These are phyloP conservation scores for Cyberlindnera maclurae DNA, from an alignment of 805 yeast species.

Conservation along the genomic window DNA sequence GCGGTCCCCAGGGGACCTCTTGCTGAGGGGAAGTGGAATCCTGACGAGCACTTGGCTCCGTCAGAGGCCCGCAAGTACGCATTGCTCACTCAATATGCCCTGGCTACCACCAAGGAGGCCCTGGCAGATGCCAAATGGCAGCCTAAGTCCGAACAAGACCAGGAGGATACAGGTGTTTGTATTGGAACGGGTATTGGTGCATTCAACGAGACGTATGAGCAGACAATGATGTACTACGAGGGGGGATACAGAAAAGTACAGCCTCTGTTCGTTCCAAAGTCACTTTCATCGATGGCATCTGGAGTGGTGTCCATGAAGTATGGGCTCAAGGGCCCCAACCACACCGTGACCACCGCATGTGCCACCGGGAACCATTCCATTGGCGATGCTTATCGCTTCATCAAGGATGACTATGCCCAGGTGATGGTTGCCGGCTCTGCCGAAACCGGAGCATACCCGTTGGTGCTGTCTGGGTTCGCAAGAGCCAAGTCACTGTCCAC, in stretches of 20 bases:
- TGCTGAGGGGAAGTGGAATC: slow-evolving; percentile 44
- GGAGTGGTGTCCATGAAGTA: slow-evolving; percentile 80
- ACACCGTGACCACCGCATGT: slow-evolving; percentile 89
- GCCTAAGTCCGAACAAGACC: slow-evolving; percentile 30
- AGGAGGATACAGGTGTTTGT: slow-evolving; percentile 56
- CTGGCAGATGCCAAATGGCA: slow-evolving; percentile 55
- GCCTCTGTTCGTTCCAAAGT: slow-evolving; percentile 80
- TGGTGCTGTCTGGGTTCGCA: slow-evolving; percentile 86
- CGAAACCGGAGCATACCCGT: slow-evolving; percentile 80
- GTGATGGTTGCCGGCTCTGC: slow-evolving; percentile 93
- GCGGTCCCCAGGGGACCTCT: slow-evolving; percentile 48
- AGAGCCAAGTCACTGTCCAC: slow-evolving; percentile 78
- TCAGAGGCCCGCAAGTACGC: slow-evolving; percentile 50
- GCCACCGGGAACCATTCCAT: slow-evolving; percentile 93
- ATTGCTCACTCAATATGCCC: slow-evolving; percentile 66
- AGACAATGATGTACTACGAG: slow-evolving; percentile 41
- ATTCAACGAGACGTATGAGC: slow-evolving; percentile 62
- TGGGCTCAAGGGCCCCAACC: slow-evolving; percentile 78
- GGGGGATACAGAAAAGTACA: slow-evolving; percentile 64
- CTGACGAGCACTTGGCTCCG: slow-evolving; percentile 40
- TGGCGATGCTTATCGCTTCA: slow-evolving; percentile 86
- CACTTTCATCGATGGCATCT: slow-evolving; percentile 89
- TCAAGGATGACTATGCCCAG: slow-evolving; percentile 72
- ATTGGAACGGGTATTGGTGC: slow-evolving; percentile 94
- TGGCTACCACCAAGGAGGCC: slow-evolving; percentile 75